phyloP scores from a whole-genome alignment of 352 stramenopile species.

The Globisporangium carolinianum region DNA sequence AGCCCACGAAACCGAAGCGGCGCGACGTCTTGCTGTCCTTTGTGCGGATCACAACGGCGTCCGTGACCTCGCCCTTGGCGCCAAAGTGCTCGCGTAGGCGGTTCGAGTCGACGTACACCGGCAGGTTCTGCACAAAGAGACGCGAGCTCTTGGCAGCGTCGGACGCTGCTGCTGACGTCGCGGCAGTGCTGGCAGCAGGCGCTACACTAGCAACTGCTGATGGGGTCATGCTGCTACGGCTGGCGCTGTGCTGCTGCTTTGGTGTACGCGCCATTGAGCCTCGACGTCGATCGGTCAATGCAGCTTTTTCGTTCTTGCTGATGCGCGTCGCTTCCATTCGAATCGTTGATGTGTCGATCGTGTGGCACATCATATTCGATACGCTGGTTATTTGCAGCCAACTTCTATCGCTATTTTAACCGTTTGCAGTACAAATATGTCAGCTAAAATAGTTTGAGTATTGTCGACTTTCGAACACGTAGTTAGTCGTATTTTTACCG shows the following conservation, averaged over 20 bases:
- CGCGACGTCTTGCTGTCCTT: slow-evolving; percentile 83
- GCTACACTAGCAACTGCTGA: not conserved
- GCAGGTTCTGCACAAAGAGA: slow-evolving; percentile 81
- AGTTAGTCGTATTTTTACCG: no score
- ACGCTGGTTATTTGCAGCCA: no score
- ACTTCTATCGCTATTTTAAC: no score
- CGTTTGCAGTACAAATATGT: no score
- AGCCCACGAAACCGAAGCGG: slow-evolving; percentile 82
- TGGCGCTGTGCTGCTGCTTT: not conserved
- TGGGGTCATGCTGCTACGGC: not conserved
- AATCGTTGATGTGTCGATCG: not conserved
- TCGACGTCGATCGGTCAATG: not conserved
- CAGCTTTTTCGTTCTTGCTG: not conserved
- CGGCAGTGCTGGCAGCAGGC: not conserved
- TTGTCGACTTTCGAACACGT: no score
- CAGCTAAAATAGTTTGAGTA: no score
- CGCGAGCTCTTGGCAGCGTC: slow-evolving; percentile 25
- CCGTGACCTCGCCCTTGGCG: slow-evolving; percentile 79
- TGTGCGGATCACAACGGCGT: slow-evolving; percentile 85
- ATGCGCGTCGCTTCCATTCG: slow-evolving; percentile 3
- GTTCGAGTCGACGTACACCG: slow-evolving; percentile 67
- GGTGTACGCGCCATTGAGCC: not conserved
- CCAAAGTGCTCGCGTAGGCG: slow-evolving; percentile 71
- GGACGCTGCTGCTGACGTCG: not conserved
- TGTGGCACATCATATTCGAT: no score